Evolutionary conservation across 257 asterid species (phyloP).

Genomic region (Nicotiana obtusifolia): DNA sequence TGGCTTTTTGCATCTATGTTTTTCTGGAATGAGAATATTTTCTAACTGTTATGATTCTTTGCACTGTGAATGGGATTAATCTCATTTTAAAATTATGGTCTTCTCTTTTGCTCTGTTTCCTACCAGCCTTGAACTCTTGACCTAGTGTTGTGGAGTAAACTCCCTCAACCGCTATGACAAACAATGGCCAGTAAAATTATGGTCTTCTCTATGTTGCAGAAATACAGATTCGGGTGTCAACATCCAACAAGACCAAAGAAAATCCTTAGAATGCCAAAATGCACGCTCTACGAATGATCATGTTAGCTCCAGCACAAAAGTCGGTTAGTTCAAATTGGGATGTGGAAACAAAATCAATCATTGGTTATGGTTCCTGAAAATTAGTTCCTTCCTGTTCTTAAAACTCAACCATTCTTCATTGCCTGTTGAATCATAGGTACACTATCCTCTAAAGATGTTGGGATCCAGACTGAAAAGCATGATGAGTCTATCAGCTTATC

Average conservation of each 20-base stretch:
- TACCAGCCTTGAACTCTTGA: too few relatives aligned
- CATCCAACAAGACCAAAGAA: conserved; percentile 32
- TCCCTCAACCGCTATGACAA: too few relatives aligned
- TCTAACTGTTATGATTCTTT: not conserved
- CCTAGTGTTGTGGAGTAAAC: too few relatives aligned
- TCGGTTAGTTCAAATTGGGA: conserved; percentile 47
- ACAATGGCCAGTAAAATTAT: not conserved
- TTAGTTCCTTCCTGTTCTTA: conserved; percentile 4
- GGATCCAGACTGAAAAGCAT: conserved; percentile 47
- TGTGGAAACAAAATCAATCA: conserved; percentile 11
- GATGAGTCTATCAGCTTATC: conserved; percentile 30
- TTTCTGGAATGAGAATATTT: not conserved
- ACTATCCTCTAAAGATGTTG: conserved; percentile 46
- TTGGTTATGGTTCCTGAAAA: conserved; percentile 10
- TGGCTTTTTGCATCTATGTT: not conserved
- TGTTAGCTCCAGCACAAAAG: conserved; percentile 32
- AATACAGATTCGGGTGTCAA: conserved; percentile 28
- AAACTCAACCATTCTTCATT: conserved; percentile 7
- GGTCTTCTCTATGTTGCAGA: conserved; percentile 12
- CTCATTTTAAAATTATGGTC: not conserved
- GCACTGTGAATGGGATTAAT: not conserved
- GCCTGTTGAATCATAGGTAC: conserved; percentile 22
- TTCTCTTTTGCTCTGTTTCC: not conserved
- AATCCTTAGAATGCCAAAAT: conserved; percentile 23
- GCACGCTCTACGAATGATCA: conserved; percentile 23